Evolutionary conservation across 176 grass and related monocot genomes (phyloP).

Genomic region (Puccinellia tenuiflora): DNA sequence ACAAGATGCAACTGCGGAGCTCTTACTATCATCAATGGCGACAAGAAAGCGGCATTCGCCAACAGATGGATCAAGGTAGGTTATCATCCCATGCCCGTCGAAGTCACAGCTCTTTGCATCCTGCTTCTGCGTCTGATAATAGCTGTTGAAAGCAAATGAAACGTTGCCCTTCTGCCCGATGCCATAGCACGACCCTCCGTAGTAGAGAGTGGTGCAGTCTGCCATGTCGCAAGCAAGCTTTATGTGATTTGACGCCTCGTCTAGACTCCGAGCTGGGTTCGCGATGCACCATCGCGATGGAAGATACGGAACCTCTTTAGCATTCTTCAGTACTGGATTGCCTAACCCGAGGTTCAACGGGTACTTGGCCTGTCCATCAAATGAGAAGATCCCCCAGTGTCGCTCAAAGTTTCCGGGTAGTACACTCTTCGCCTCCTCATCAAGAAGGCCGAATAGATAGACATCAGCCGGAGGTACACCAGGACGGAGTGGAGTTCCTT

Average conservation of each 20-base stretch:
- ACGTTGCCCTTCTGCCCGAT: conserved; percentile 81
- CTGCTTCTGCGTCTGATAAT: conserved; percentile 90
- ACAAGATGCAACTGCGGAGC: conserved; percentile 29
- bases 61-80: conserved; percentile 77
- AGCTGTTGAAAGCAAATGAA: conserved; percentile 96
- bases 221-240: conserved; percentile 74
- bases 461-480: conserved; percentile 70
- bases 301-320: conserved; percentile 76
- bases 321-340: conserved; percentile 61
- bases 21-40: conserved; percentile 53
- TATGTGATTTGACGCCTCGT: conserved; percentile 54
- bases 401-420: conserved; percentile 88
- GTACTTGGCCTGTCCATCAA: conserved; percentile 95
- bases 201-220: conserved; percentile 75
- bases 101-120: conserved; percentile 79
- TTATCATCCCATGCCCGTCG: conserved; percentile 70
- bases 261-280: conserved; percentile 46
- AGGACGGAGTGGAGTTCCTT: conserved; percentile 78
- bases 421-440: conserved; percentile 77
- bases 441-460: conserved; percentile 88
- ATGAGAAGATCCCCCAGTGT: conserved; percentile 94
- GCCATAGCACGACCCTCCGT: conserved; percentile 76
- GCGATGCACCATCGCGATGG: conserved; percentile 79
- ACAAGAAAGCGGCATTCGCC: conserved; percentile 85
- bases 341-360: conserved; percentile 73